Base-by-base conservation (phyloP, 371 early-diverging fungal genomes). In the Fennellomyces sp. region DNA sequence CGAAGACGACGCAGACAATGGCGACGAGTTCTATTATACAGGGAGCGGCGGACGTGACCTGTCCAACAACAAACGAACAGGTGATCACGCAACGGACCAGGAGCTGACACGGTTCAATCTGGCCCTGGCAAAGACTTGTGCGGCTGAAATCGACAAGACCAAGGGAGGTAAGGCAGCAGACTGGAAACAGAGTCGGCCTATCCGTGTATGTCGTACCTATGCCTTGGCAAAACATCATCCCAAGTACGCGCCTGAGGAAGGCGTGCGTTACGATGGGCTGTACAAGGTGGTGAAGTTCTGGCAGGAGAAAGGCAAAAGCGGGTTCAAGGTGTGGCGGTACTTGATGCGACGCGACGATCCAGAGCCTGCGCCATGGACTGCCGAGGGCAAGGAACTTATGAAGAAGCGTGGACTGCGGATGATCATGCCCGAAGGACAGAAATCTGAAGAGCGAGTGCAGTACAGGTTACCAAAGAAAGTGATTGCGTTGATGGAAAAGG, bases 271-370 rank as follows among this genome's bases (percentile, higher is more conserved):
- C 58, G 88, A 90, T 65, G 89, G 88, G 0, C 17, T 87, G 12
- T 89, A 90, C 65, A 88, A 87, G 41, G 29, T 90, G 7, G 87
- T 84, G 5, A 75, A 71, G 55, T 89, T 88, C 65, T 88, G 86
- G 86, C 79, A 75, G 5, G 72, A 85, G 35, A 69, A 56, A 65
- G 81, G 87, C 25, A 42, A 54, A 4, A 54, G 58, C 17, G 66
- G 66, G 13, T 63, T 64, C 55, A 52, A 63, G 30, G 73, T 84
- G 5, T 82, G 83, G 84, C 72, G 86, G 36, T 90, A 72, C 52
- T 51, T 72, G 19, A 80, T 90, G 62, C 69, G 85, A 27, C 75
- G 90, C 48, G 88, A 88, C 45, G 90, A 89, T 60, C 61, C 68
- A 0, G 85, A 83, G 47, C 80, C 84, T 1, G 80, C 85, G 19